phyloP scores from a whole-genome alignment of 495 filamentous ascomycete species.

The Ramalina peruviana region DNA sequence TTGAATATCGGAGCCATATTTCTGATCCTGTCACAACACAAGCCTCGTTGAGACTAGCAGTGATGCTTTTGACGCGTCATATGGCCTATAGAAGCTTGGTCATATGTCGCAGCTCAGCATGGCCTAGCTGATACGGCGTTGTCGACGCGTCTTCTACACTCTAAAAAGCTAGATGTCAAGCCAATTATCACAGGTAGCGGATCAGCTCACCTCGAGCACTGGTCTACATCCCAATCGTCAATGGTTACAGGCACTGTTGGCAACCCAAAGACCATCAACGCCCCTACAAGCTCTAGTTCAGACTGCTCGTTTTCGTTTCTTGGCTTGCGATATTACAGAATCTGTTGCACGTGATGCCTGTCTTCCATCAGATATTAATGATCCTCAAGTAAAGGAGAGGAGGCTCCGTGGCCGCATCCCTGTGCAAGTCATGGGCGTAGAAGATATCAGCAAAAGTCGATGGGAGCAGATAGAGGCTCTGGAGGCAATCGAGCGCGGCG shows the following conservation, averaged over 20 bases:
- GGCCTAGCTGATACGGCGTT: too few relatives aligned
- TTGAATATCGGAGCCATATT: too few relatives aligned
- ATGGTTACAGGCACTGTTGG: slow-evolving; percentile 32
- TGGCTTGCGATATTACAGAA: slow-evolving; percentile 59
- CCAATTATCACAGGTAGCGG: slow-evolving; percentile 22
- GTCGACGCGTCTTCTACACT: too few relatives aligned
- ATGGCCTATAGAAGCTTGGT: too few relatives aligned
- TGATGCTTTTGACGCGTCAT: too few relatives aligned
- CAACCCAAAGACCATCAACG: slow-evolving; percentile 35
- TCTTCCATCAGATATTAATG: slow-evolving; percentile 44
- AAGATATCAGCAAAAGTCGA: slow-evolving; percentile 61
- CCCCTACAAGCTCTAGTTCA: slow-evolving; percentile 59
- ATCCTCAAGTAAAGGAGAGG: slow-evolving; percentile 38
- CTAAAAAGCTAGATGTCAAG: slow-evolving; percentile 20
- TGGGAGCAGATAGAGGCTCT: slow-evolving; percentile 81
- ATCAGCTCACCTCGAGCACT: slow-evolving; percentile 30
- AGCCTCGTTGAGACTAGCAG: too few relatives aligned
- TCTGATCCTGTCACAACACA: too few relatives aligned
- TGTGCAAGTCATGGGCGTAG: slow-evolving; percentile 73
- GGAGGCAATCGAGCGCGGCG: slow-evolving; percentile 70
- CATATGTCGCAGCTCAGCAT: too few relatives aligned
- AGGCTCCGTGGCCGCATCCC: slow-evolving; percentile 44
- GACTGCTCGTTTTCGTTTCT: slow-evolving; percentile 68
- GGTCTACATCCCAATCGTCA: slow-evolving; percentile 28
- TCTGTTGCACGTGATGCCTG: slow-evolving; percentile 37